Evolutionary conservation across 331 rosid genomes (phyloP).

Genomic region (Cydonia oblonga): DNA sequence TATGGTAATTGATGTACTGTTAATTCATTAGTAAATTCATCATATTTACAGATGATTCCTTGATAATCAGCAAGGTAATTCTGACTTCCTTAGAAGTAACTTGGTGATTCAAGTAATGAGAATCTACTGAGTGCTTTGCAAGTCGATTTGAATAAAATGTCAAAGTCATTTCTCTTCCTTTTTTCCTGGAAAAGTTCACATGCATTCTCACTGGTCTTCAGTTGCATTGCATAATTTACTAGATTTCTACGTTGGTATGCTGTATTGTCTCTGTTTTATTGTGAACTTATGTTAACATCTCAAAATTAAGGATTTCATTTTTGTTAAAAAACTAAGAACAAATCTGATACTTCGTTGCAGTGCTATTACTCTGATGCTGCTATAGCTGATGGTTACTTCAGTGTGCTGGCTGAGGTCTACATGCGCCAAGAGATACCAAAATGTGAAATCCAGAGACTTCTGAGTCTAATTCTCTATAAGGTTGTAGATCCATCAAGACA

Average conservation of each 20-base stretch:
- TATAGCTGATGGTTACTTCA: slow-evolving; percentile 96
- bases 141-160: neutral
- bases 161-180: neutral
- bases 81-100: neutral
- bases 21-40: neutral
- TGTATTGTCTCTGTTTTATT: neutral
- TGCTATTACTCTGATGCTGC: slow-evolving; percentile 94
- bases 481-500: slow-evolving; percentile 98
- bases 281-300: neutral
- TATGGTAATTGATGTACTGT: neutral
- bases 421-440: slow-evolving; percentile 98
- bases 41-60: neutral
- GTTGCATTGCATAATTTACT: neutral
- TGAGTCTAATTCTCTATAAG: slow-evolving; percentile 93
- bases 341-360: slow-evolving; percentile 26
- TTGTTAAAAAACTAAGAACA: neutral
- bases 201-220: neutral
- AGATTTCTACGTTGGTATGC: neutral
- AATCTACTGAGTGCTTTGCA: neutral
- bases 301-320: neutral
- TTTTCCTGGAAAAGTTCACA: neutral
- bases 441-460: slow-evolving; percentile 92
- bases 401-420: slow-evolving; percentile 98
- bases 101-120: neutral
- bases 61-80: neutral